Base-by-base conservation (phyloP, 2,329 filamentous ascomycete genomes). In the Pezicula rhizophila region DNA sequence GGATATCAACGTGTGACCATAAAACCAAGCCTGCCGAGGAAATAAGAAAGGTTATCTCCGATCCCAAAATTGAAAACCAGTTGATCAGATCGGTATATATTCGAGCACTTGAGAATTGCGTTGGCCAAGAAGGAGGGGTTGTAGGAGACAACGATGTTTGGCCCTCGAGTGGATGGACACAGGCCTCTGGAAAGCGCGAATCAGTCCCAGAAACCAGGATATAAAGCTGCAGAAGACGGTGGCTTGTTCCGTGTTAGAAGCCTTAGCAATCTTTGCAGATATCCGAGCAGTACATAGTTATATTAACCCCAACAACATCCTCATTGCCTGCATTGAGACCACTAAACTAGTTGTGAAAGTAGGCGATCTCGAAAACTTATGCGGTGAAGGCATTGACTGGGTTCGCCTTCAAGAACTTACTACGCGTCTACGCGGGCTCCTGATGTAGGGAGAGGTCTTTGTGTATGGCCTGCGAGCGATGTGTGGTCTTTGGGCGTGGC, bases 401-500 rank as follows among this genome's bases (percentile, higher is more conserved):
- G 39, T 38, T 14, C 40, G 25, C 3, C 26, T 14, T 17, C 46
- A 48, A 18, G 38, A 43, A 45, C 28, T 54, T 28, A 11, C 20
- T 5, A 47, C 25, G 15, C 40, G 50, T 10, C 20, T 5, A 47
- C 25, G 15, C 40, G 50, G 15, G 47, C 47, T 20, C 41, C 45
- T 14, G 47, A 54, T 2, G 23, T 53, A 18, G 2, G 47, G 52
- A 38, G 48, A 51, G 52, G 45, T n/a, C 50, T 54, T 11, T 50
- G 52, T 10, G 53, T 52, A 45, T 52, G 42, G 31, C 57, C 54
- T 37, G 47, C 55, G 15, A 53, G 57, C 26, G 56, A 61, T 52
- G 49, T 60, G 28, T 60, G 57, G 57, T 60, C 54, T 18, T 25
- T 60, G 14, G 57, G 50, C 37, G 52, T 54, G 40, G 59, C 58